phyloP scores from a whole-genome alignment of 495 filamentous ascomycete genomes.

The Penicillium maclennaniae region DNA sequence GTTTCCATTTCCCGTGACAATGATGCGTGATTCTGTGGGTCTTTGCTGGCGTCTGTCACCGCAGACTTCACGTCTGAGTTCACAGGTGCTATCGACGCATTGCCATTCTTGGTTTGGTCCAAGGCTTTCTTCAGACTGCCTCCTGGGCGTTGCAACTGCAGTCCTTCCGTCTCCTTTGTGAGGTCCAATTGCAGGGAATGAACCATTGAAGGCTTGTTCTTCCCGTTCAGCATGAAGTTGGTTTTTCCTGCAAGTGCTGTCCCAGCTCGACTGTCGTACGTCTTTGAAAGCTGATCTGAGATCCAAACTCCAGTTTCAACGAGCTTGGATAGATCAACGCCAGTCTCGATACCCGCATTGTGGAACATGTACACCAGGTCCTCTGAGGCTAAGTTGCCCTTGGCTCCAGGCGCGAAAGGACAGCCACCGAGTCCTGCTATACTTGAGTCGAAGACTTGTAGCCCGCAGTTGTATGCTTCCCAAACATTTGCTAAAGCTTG shows the following conservation, averaged over 20 bases:
- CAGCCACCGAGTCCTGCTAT: slow-evolving; percentile 45
- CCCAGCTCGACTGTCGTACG: slow-evolving; percentile 32
- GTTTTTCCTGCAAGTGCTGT: slow-evolving; percentile 22
- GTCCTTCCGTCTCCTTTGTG: slow-evolving; percentile 8
- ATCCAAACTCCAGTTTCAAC: slow-evolving; percentile 38
- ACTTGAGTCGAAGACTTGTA: slow-evolving; percentile 43
- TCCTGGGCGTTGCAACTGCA: slow-evolving; percentile 21
- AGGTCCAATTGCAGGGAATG: slow-evolving; percentile 13
- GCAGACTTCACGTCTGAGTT: slow-evolving; percentile 19
- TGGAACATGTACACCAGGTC: slow-evolving; percentile 43
- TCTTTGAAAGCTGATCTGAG: slow-evolving; percentile 22
- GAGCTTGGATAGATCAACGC: slow-evolving; percentile 32
- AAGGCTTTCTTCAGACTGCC: slow-evolving; percentile 29
- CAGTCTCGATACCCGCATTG: slow-evolving; percentile 35
- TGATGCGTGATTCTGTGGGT: slow-evolving; percentile 25
- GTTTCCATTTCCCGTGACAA: slow-evolving; percentile 30
- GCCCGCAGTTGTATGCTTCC: slow-evolving; percentile 36
- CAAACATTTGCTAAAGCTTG: slow-evolving; percentile 42
- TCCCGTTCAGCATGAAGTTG: not conserved
- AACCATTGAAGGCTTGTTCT: not conserved
- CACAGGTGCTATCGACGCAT: slow-evolving; percentile 32
- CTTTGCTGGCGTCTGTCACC: slow-evolving; percentile 16
- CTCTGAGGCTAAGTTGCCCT: slow-evolving; percentile 43
- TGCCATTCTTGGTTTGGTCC: slow-evolving; percentile 33
- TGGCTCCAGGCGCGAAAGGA: slow-evolving; percentile 45